Base-by-base conservation (phyloP, 163 green algal species). In the Chloromonas sp. region DNA sequence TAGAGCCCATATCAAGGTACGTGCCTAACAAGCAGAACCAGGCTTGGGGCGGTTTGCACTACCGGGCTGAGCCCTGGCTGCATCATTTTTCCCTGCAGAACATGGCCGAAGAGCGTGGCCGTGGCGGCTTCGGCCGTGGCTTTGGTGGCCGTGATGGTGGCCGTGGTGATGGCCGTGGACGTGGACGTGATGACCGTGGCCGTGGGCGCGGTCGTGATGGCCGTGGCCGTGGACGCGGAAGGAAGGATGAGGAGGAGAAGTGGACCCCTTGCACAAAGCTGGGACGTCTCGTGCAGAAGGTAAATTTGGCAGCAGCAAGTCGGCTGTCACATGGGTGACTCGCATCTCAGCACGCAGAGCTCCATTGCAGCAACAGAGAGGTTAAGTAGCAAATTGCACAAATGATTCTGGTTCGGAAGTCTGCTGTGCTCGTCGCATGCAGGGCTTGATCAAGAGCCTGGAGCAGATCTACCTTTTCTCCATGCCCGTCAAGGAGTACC, bases 391-490 rank as follows among this genome's bases (percentile, higher is more conserved):
- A 36, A 36, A 36, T 36, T 36, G 36, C 36, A 36, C 36, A 36
- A 36, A 36, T 36, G 36, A 36, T 36, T 36, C 36, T 36, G 36
- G 36, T 36, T 36, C 36, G 36, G 36, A 36, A 36, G 36, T 36
- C 36, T 36, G 36, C 36, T 36, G 36, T 36, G 36, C 36, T 36
- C 36, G 36, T 36, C 60, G 71, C 59, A 3, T 70, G 60, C 93
- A 98, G 94, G 96, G 96, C 85, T 99, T 99, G 93, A 99, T 99
- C 89, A 99, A 98, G 93, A 96, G 88, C 77, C 90, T 99, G 89
- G 97, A 99, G 94, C 94, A 99, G 90, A 98, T 99, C 86, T 99
- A 98, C 94, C 94, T 99, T 61, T 99, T 98, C 94, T 99, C 97
- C 84, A 94, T 99, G 90, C 96, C 97, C 70, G 95, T 99, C 62